Conservation (phyloP, 2,329 filamentous ascomycete species). For the Ophiostoma populinum region DNA sequence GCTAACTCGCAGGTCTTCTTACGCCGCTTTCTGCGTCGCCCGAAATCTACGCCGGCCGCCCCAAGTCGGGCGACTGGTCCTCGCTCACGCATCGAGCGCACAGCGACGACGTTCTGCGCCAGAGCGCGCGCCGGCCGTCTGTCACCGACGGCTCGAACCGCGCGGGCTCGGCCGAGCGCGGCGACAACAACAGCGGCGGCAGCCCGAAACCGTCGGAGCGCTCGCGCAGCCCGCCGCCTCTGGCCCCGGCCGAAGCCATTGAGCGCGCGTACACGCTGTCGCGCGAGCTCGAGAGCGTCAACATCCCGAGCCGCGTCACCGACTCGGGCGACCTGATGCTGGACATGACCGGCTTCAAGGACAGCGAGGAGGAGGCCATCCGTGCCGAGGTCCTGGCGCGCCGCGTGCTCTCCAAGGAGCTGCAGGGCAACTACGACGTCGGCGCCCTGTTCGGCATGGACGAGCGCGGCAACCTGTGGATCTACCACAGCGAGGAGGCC, state of each 20-base stretch:
- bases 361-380: slow-evolving; percentile 79
- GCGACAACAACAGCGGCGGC: slow-evolving; percentile 5
- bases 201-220: slow-evolving; percentile 28
- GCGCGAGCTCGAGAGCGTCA: slow-evolving; percentile 71
- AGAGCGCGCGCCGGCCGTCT: slow-evolving; percentile 23
- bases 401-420: slow-evolving; percentile 79
- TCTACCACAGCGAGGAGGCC: slow-evolving; percentile 93
- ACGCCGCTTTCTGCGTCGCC: slow-evolving; percentile 38
- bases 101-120: slow-evolving; percentile 37
- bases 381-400: slow-evolving; percentile 85
- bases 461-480: slow-evolving; percentile 95
- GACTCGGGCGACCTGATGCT: slow-evolving; percentile 90
- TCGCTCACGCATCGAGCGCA: slow-evolving; percentile 26
- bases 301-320: slow-evolving; percentile 86
- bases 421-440: slow-evolving; percentile 92
- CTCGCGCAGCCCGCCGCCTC: slow-evolving; percentile 60
- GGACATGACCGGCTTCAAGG: slow-evolving; percentile 95
- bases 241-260: slow-evolving; percentile 58
- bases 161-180: slow-evolving; percentile 18
- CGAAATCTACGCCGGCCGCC: slow-evolving; percentile 27
- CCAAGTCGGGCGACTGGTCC: slow-evolving; percentile 34
- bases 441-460: slow-evolving; percentile 89
- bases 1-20: slow-evolving; percentile 24
- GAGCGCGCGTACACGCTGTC: slow-evolving; percentile 72
- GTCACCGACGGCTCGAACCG: slow-evolving; percentile 16